Base-by-base conservation (phyloP, 2,329 filamentous ascomycete species). In the Knufia fluminis region DNA sequence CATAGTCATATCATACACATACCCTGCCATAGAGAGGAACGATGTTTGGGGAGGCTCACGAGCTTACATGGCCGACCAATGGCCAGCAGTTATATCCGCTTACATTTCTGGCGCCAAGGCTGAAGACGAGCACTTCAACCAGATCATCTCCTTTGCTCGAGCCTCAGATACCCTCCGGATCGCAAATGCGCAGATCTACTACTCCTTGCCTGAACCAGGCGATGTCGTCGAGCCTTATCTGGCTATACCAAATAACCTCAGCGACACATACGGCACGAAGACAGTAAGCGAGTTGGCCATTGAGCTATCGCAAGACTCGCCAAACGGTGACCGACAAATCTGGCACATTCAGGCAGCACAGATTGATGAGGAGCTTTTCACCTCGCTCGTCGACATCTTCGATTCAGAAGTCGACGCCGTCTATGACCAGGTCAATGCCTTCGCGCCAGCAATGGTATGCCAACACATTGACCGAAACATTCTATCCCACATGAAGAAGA, bases 1-100 rank as follows among this genome's bases (percentile, higher is more conserved):
- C 16, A 65, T 71, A 50, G 61, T 70, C 22, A 57, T 53, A 9
- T 24, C n/a, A 43, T 43, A 24, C 40, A 31, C 8, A 24, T 23
- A 24, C 40, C 19, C 24, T 6, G 20, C 28, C 10, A 24, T 14
- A 12, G 40, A 43, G n/a, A 9, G n/a, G n/a, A 17, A 12, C 14
- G 12, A 16, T 12, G n/a, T 43, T 9, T 43, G 19, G 10, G 40
- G 40, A 4, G 40, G 40, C n/a, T 4, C 3, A 8, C n/a, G 9
- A 28, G 14, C 28, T 16, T n/a, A 43, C 23, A 24, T 23, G 20
- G 35, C 23, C 12, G 33, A 48, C 4, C 17, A 39, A 9, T 8
- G n/a, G 9, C 20, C 40, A 9, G 23, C 19, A 22, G 22, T 40
- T 22, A 12, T 10, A 43, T 14, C 3, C 16, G 40, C 40, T 3